These are phyloP conservation scores for Aspergillus niger DNA, from an alignment of 2,329 filamentous ascomycete genomes.

Conservation along the genomic window DNA sequence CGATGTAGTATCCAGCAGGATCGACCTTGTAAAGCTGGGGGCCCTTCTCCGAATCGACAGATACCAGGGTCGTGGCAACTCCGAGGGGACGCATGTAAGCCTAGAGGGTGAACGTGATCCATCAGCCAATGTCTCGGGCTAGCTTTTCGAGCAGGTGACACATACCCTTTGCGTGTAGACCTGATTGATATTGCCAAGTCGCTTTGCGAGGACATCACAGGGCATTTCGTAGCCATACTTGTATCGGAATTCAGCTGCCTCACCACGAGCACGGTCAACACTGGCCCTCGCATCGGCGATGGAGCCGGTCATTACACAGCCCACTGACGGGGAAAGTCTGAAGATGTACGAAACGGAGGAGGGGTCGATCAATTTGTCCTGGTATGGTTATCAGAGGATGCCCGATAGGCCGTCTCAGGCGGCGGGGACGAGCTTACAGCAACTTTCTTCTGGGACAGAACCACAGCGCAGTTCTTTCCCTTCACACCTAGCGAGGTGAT, in stretches of 20 bases:
- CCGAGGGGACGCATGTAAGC: slow-evolving; percentile 98
- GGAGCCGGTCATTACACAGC: slow-evolving; percentile 97
- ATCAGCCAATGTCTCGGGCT: slow-evolving; percentile 2
- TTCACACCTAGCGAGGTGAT: slow-evolving; percentile 96
- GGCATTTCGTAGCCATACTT: slow-evolving; percentile 99
- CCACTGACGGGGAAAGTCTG: slow-evolving; percentile 91
- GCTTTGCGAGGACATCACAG: slow-evolving; percentile 92
- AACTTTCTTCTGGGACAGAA: slow-evolving; percentile 99
- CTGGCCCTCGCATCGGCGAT: slow-evolving; percentile 96
- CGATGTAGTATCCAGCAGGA: slow-evolving; percentile 95
- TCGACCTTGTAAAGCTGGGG: slow-evolving; percentile 98
- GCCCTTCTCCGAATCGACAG: slow-evolving; percentile 86
- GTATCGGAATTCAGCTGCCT: slow-evolving; percentile 97
- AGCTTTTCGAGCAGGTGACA: slow-evolving; percentile 8
- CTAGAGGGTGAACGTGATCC: slow-evolving; percentile 43
- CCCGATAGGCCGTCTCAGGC: neutral
- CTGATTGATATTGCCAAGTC: slow-evolving; percentile 97
- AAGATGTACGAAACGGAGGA: slow-evolving; percentile 97
- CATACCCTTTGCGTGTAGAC: slow-evolving; percentile 95
- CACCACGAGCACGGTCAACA: slow-evolving; percentile 86
- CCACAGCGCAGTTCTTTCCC: slow-evolving; percentile 95
- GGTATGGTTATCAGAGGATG: slow-evolving; percentile 22
- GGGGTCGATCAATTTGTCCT: slow-evolving; percentile 99
- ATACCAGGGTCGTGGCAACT: slow-evolving; percentile 92
- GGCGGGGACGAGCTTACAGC: slow-evolving; percentile 66